phyloP scores from a whole-genome alignment of 768 basidiomycete species.

The Piloderma croceum region DNA sequence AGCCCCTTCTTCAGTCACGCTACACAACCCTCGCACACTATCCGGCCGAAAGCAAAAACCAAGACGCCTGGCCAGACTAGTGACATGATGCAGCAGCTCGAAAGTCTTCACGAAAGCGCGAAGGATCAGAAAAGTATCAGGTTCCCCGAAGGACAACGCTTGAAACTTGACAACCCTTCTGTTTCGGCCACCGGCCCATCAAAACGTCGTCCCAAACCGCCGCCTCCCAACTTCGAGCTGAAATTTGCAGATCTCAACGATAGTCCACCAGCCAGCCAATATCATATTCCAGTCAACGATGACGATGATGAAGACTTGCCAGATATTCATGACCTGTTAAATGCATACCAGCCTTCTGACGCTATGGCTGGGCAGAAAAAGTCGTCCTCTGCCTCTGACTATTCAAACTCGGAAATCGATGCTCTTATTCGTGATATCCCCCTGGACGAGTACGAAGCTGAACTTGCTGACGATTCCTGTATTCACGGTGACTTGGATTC shows the following conservation, averaged over 20 bases:
- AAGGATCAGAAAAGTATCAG: conserved; percentile 35
- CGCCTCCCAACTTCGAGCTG: conserved; percentile 43
- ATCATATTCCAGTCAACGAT: conserved; percentile 16
- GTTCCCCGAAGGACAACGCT: conserved; percentile 34
- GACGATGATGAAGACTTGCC: conserved; percentile 42
- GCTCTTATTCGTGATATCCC: conserved; percentile 37
- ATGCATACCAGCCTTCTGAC: conserved; percentile 22
- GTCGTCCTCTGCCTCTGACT: conserved; percentile 32
- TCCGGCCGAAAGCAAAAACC: conserved; percentile 12
- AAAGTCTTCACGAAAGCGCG: conserved; percentile 38
- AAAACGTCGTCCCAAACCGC: conserved; percentile 25
- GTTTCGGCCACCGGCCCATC: conserved; percentile 10
- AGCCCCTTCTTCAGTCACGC: too few relatives aligned
- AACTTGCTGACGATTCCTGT: not conserved
- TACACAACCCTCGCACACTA: too few relatives aligned
- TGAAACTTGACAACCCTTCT: conserved; percentile 34
- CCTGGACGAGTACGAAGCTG: conserved; percentile 14
- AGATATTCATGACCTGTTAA: conserved; percentile 32
- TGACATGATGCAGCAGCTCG: conserved; percentile 33
- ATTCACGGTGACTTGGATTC: too few relatives aligned
- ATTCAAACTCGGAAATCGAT: conserved; percentile 40
- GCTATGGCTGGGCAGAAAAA: conserved; percentile 9
- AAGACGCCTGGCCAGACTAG: conserved; percentile 23
- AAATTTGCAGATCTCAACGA: conserved; percentile 38
- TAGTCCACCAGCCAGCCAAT: conserved; percentile 14